Conservation (phyloP, 495 filamentous ascomycete species). For the Hamigera avellanea region DNA sequence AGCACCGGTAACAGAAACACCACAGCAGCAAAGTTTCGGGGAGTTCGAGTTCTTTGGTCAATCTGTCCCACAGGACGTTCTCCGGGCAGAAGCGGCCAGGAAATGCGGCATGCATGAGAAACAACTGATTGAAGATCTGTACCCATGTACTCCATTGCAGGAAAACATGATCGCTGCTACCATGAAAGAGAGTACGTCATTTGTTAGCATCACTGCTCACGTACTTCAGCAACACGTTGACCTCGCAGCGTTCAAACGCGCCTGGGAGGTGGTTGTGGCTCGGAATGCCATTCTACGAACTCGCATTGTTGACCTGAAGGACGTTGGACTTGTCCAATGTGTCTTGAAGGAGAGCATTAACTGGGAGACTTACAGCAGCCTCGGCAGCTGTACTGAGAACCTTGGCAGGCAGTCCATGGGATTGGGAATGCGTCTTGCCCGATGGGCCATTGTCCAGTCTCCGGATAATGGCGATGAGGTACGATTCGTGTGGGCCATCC, state of each 20-base stretch:
- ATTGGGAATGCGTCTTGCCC: neutral
- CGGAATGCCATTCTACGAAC: no score
- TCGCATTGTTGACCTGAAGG: no score
- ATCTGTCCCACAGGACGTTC: slow-evolving; percentile 6
- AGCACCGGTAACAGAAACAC: neutral
- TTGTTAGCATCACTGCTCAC: neutral
- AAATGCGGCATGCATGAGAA: neutral
- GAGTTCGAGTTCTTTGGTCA: slow-evolving; percentile 13
- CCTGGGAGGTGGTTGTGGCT: no score
- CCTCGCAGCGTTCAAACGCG: no score
- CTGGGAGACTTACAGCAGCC: no score
- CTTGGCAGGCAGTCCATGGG: slow-evolving; percentile 13
- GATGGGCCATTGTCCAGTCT: neutral
- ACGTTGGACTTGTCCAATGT: no score
- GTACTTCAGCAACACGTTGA: slow-evolving; percentile 22
- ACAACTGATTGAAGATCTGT: slow-evolving; percentile 34
- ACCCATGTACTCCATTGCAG: slow-evolving; percentile 43
- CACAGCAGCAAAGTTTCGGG: slow-evolving; percentile 2
- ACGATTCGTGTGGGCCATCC: slow-evolving; percentile 15
- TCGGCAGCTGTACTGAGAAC: no score
- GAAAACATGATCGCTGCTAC: slow-evolving; percentile 37
- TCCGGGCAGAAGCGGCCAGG: neutral
- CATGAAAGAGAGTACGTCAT: neutral
- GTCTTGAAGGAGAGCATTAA: no score
- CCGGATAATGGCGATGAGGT: slow-evolving; percentile 2